phyloP scores from a whole-genome alignment of 176 grass and related monocot species.

The Calamus simplicifolius region DNA sequence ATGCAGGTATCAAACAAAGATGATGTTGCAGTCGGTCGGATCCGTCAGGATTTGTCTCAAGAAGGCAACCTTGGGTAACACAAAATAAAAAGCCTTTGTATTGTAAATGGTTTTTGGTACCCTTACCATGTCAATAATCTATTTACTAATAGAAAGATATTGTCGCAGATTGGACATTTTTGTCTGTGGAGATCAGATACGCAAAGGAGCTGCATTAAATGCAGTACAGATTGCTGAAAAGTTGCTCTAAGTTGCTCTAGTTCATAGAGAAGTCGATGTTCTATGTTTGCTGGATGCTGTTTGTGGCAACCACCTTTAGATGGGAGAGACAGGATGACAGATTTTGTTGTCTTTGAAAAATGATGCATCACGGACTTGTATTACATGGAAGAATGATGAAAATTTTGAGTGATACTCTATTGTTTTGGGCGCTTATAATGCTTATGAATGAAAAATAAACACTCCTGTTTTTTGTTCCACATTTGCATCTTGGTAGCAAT shows the following conservation, averaged over 20 bases:
- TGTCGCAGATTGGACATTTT: slow-evolving; percentile 80
- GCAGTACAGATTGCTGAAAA: slow-evolving; percentile 94
- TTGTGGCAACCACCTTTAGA: no score
- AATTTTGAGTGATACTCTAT: no score
- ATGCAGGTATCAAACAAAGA: slow-evolving; percentile 92
- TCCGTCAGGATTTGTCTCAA: slow-evolving; percentile 76
- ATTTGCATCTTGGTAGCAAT: no score
- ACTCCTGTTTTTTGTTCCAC: no score
- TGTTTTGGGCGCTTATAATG: no score
- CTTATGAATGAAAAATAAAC: no score
- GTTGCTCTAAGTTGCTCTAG: slow-evolving; percentile 79
- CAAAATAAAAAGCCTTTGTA: no score
- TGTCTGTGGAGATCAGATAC: slow-evolving; percentile 96
- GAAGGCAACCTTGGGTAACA: slow-evolving; percentile 81
- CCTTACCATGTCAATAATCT: neutral
- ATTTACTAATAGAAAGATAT: slow-evolving; percentile 6
- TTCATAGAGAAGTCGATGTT: neutral
- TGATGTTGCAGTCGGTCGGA: slow-evolving; percentile 84
- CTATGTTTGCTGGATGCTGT: no score
- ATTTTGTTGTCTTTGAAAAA: no score
- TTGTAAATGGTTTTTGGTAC: neutral
- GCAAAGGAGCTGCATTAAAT: slow-evolving; percentile 96
- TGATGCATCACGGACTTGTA: no score
- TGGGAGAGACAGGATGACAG: no score
- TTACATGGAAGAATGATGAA: no score